Base-by-base conservation (phyloP, 768 basidiomycete species). In the Russula sp. region DNA sequence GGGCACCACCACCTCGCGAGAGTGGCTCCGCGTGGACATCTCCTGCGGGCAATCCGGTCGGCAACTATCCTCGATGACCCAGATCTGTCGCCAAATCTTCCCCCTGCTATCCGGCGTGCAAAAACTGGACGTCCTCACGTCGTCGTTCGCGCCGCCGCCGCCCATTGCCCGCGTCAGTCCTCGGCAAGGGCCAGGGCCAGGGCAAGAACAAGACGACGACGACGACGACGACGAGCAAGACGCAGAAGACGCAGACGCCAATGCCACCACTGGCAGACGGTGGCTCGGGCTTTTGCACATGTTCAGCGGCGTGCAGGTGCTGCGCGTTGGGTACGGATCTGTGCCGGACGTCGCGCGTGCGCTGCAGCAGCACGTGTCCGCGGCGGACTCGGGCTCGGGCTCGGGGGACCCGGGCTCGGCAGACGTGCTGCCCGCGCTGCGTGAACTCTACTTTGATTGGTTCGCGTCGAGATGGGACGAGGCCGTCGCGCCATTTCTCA, bases 361-460 rank as follows among this genome's bases (percentile, higher is more conserved):
- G 16, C 42, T 60, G 42, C 52, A n/a, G 27, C 27, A 27, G 27
- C 27, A 18, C 42, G 9, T 39, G 53, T 61, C 27, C 14, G 18
- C 59, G 16, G 8, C 8, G 34, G 44, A 3, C 42, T 18, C 14
- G 42, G 50, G 32, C 22, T 37, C 34, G 4, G n/a, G 40, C 22
- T 20, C 14, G 14, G 27, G 2, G 27, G 27, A 27, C 27, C 2
- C 27, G 27, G 27, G 27, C 27, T 27, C 27, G 27, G 27, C 27
- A 27, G 52, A 45, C 11, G 59, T 55, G 22, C 35, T 54, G 16
- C 59, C 59, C 10, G 53, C 44, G 22, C 45, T 61, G 35, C 52
- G 52, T 16, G 59, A 54, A 39, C 59, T 61, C 22, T 20, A 55
- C 7, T 61, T 61, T 44, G 58, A 44, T 20, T 59, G 58, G 58